Conservation (phyloP, 441 rosid species). For the Pelargonium cotyledonis region DNA sequence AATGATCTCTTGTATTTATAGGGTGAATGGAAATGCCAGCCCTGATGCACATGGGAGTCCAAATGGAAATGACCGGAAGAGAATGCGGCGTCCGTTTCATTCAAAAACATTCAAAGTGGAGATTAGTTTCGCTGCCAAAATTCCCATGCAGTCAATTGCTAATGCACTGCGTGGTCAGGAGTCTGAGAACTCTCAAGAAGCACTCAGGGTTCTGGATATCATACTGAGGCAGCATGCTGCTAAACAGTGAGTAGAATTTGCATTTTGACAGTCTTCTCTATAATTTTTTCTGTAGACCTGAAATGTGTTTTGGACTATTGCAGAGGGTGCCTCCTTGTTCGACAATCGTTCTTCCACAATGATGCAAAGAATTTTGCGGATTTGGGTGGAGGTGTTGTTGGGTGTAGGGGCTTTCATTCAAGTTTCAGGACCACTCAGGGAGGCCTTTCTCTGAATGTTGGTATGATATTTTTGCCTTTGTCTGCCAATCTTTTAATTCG, state of each 20-base stretch:
- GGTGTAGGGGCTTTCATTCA: slow-evolving; percentile 60
- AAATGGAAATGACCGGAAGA: slow-evolving; percentile 36
- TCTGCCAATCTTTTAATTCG: not conserved
- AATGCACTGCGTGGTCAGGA: slow-evolving; percentile 53
- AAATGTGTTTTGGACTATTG: slow-evolving; percentile 2
- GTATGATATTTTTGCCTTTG: slow-evolving; percentile 16
- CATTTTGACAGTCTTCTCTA: not conserved
- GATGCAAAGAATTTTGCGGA: slow-evolving; percentile 41
- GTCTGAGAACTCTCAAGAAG: slow-evolving; percentile 57
- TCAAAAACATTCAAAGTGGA: slow-evolving; percentile 46
- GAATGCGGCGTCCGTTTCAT: slow-evolving; percentile 39
- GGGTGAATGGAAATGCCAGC: slow-evolving; percentile 41
- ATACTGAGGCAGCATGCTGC: slow-evolving; percentile 59
- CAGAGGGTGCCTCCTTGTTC: slow-evolving; percentile 69
- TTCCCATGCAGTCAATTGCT: slow-evolving; percentile 57
- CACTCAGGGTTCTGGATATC: slow-evolving; percentile 51
- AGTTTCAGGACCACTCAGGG: slow-evolving; percentile 59
- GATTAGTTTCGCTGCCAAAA: slow-evolving; percentile 49
- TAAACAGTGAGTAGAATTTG: slow-evolving; percentile 34
- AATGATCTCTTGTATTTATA: slow-evolving; percentile 9
- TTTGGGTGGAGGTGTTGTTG: slow-evolving; percentile 57
- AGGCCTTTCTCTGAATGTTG: slow-evolving; percentile 55
- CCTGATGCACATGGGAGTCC: slow-evolving; percentile 44
- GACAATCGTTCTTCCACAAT: slow-evolving; percentile 54
- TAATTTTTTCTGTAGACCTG: not conserved